A percentile compares a stretch with the other conserved stretches of the same genome.
phyloP scores from a whole-genome alignment of 148 eudicot species.

The Silene uniflora region DNA sequence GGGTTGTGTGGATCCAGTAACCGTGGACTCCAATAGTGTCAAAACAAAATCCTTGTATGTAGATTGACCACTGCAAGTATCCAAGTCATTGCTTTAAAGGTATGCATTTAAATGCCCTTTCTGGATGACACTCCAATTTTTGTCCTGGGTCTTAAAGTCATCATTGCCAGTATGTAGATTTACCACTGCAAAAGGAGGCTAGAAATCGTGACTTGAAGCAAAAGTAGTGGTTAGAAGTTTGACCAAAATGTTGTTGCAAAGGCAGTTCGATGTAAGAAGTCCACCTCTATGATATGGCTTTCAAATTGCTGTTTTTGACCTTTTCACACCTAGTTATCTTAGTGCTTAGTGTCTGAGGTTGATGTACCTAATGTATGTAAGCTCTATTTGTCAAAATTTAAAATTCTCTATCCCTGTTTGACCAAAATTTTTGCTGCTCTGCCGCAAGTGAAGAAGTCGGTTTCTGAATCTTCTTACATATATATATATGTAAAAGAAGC shows the following conservation, averaged over 20 bases:
- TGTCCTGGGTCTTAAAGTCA: neutral
- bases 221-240: neutral
- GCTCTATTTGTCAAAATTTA: neutral
- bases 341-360: neutral
- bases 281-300: neutral
- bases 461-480: neutral
- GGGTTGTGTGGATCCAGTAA: neutral
- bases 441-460: neutral
- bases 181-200: neutral
- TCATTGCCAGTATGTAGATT: neutral
- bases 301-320: neutral
- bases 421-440: neutral
- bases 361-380: constrained; percentile 3
- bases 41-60: neutral
- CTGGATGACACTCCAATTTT: neutral
- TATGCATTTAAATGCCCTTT: neutral
- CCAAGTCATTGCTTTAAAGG: neutral
- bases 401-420: neutral
- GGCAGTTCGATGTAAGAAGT: neutral
- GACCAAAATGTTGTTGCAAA: neutral
- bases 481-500: neutral
- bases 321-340: neutral
- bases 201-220: neutral
- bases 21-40: neutral
- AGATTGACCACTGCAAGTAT: neutral